Conservation (phyloP, 495 filamentous ascomycete species). For the Tuber aestivum region DNA sequence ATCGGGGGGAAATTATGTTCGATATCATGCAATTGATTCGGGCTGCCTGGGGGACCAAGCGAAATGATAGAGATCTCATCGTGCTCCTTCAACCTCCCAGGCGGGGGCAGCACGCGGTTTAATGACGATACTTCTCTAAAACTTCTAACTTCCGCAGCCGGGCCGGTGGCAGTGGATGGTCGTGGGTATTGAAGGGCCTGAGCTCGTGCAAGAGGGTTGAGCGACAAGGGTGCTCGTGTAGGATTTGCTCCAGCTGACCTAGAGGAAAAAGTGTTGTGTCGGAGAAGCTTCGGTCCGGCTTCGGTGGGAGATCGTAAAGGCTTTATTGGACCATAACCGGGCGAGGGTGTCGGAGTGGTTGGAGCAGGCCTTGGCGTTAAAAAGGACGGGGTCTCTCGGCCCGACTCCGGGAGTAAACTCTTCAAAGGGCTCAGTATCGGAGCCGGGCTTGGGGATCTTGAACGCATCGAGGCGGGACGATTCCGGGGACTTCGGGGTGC, state of each 20-base stretch:
- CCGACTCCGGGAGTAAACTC: slow-evolving; percentile 7
- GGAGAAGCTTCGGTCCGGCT: slow-evolving; percentile 24
- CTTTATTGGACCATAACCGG: slow-evolving; percentile 16
- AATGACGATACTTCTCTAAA: not conserved
- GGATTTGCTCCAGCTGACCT: slow-evolving; percentile 20
- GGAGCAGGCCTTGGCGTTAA: slow-evolving; percentile 31
- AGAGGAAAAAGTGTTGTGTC: slow-evolving; percentile 25
- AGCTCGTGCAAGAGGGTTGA: slow-evolving; percentile 11
- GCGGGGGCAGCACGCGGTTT: not conserved
- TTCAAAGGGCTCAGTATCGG: slow-evolving; percentile 13
- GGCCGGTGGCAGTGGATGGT: slow-evolving; percentile 17
- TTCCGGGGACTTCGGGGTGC: slow-evolving; percentile 10
- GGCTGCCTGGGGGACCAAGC: not conserved
- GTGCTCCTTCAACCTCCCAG: not conserved
- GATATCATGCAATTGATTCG: not conserved
- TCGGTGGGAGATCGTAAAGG: slow-evolving; percentile 20
- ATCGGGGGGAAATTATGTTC: slow-evolving; percentile 1
- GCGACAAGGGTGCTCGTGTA: slow-evolving; percentile 18
- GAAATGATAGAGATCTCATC: slow-evolving; percentile 5
- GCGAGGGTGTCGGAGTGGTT: slow-evolving; percentile 32
- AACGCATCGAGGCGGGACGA: slow-evolving; percentile 21
- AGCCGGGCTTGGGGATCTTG: slow-evolving; percentile 28
- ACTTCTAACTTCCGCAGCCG: not conserved
- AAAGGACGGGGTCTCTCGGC: slow-evolving; percentile 31
- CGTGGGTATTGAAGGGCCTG: slow-evolving; percentile 8